Percentiles rank a stretch among this genome's conserved stretches.
Conservation (phyloP, 2,329 filamentous ascomycete species). For the Dothideomycetidae sp. region DNA sequence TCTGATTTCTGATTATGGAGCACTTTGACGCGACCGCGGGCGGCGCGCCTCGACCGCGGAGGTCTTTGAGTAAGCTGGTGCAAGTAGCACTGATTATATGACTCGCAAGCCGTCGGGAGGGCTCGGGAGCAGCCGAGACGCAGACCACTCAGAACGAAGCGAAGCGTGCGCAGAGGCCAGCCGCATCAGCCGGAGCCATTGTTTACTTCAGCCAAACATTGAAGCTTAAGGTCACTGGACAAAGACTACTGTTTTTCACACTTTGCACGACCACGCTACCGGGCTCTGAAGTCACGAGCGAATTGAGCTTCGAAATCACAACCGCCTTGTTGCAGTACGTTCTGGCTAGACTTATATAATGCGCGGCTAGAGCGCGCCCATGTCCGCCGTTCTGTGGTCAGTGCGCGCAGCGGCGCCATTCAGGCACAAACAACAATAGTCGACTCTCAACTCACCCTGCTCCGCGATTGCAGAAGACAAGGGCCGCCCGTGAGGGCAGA, state of each 20-base stretch:
- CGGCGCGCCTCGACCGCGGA: not conserved
- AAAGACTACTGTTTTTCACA: no score
- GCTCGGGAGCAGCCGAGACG: no score
- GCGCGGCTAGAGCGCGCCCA: not conserved
- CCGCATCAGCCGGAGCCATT: not conserved
- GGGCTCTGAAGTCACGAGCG: no score
- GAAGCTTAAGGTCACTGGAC: not conserved
- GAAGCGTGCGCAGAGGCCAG: not conserved
- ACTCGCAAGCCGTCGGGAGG: no score
- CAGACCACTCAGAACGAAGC: no score
- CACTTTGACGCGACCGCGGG: not conserved
- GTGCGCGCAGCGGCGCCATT: constrained; percentile 2
- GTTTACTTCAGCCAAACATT: not conserved
- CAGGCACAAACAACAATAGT: constrained; percentile 5
- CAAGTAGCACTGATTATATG: no score
- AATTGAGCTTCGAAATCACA: no score
- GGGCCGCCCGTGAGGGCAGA: constrained; percentile 8
- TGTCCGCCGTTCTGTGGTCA: constrained; percentile 4
- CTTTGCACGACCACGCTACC: not conserved
- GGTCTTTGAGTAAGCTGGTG: not conserved
- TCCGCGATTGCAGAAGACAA: not conserved
- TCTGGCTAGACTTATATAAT: no score
- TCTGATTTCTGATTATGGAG: not conserved
- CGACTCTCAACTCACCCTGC: not conserved
- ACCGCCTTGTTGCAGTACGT: no score